Evolutionary conservation across 1,139 yeast genomes (phyloP), one percentile per base, ranked within the genome.

Genomic region (Scheffersomyces illinoinensis): DNA sequence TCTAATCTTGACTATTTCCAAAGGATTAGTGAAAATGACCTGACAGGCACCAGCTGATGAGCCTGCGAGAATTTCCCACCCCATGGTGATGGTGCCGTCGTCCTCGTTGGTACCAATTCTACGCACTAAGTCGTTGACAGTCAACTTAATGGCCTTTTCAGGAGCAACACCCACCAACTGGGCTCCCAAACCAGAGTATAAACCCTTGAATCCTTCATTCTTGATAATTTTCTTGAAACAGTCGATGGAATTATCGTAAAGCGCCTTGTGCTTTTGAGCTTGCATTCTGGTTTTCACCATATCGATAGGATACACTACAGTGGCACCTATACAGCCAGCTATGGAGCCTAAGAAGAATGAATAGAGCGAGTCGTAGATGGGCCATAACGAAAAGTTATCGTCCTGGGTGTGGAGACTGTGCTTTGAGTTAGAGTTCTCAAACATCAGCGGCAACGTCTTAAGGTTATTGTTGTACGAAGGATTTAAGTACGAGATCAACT

Each of bases 271-370:
- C 66, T 93, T 86, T 78, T 95, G 98, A 63, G 97, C 97, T 77
- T 95, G 99, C 97, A 95, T 92, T 74, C 98, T 86, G 4, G 99
- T 95, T 79, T 95, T 95, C 65, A 95, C 95, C 73, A 95, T 83
- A 77, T 95, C 99, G 67, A 95, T 95, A 53, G 99, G 99, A 72
- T 95, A 95, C 53, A 95, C 99, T n/a, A 90, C 93, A 10, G 98
- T 91, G 26, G 99, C 98, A 66, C 99, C 99, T 75, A 95, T 88
- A 70, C 98, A 96, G 61, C 99, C 99, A 47, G 99, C 98, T 57
- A 93, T 83, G 3, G 98, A 93, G 39, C 99, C 99, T 62, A 95
- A 80, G 55, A 91, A 79, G 75, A 95, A 95, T 61, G 96, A 93
- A 76, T 93, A 92, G 57, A 89, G 83, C 4, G 97, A 91, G 71